These are phyloP conservation scores for Pluteus cervinus DNA, from an alignment of 768 basidiomycete genomes.

Conservation along the genomic window DNA sequence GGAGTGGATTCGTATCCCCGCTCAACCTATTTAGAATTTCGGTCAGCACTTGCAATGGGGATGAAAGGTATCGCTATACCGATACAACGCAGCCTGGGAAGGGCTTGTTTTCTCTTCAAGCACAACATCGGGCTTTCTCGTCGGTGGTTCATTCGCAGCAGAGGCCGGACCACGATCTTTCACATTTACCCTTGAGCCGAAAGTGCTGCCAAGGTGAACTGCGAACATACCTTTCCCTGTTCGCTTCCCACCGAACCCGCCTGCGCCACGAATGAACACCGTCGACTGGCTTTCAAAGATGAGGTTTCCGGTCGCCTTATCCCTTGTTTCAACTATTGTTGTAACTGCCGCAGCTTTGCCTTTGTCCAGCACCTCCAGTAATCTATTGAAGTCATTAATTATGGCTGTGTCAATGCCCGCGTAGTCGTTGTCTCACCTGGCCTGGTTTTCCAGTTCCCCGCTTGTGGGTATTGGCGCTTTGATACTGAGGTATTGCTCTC, in stretches of 20 bases:
- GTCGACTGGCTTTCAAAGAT: constrained; percentile 93
- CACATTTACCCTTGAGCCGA: too few relatives aligned
- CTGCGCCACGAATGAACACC: constrained; percentile 86
- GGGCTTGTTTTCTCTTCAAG: constrained; percentile 82
- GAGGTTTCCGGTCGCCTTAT: constrained; percentile 69
- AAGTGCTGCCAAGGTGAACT: too few relatives aligned
- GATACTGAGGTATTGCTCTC: constrained; percentile 92
- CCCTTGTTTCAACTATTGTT: constrained; percentile 68
- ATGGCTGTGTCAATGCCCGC: too few relatives aligned
- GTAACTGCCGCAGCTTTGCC: constrained; percentile 94
- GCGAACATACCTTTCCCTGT: constrained; percentile 57
- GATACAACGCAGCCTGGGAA: constrained; percentile 86
- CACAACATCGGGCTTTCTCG: constrained; percentile 78
- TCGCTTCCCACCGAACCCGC: constrained; percentile 95
- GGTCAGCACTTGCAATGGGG: neutral
- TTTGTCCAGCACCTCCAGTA: constrained; percentile 81
- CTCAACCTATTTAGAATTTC: constrained; percentile 51
- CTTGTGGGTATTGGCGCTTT: constrained; percentile 81
- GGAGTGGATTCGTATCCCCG: constrained; percentile 89
- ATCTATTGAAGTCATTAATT: too few relatives aligned
- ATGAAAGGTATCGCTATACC: constrained; percentile 35
- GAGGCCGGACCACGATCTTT: constrained; percentile 87
- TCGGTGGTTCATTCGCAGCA: constrained; percentile 74
- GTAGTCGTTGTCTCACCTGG: too few relatives aligned
- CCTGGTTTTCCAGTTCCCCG: constrained; percentile 71